Percentiles rank a stretch among this genome's conserved stretches.
Evolutionary conservation across 2,329 filamentous ascomycete species (phyloP).

Genomic region (Colletotrichum falcatum): DNA sequence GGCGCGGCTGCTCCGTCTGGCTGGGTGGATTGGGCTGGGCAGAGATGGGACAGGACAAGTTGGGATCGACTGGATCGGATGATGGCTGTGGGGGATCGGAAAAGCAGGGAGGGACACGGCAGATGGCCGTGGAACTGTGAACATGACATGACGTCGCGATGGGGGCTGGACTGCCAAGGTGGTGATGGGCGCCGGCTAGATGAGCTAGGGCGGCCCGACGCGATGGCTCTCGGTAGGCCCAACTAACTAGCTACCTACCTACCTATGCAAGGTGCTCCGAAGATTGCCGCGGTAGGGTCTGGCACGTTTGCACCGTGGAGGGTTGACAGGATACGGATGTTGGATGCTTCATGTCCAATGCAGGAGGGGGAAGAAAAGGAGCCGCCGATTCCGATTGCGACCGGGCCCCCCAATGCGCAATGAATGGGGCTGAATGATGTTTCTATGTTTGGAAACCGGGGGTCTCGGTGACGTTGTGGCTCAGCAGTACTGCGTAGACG

Average conservation of each 20-base stretch:
- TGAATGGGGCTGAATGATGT: not conserved
- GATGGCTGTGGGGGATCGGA: conserved; percentile 11
- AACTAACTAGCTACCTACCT: too few species aligned
- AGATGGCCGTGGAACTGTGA: conserved; percentile 19
- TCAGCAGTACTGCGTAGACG: not conserved
- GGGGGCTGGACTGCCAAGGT: too few species aligned
- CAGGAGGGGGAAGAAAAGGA: too few species aligned
- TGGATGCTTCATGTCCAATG: too few species aligned
- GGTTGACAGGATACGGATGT: too few species aligned
- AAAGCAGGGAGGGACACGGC: not conserved
- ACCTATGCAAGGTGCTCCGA: conserved; percentile 20
- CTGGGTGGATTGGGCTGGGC: not conserved
- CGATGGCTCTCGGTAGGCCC: not conserved
- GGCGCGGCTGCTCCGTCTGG: not conserved
- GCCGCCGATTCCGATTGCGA: too few species aligned
- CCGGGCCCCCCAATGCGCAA: not conserved
- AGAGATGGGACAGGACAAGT: conserved; percentile 17
- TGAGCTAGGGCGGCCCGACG: not conserved
- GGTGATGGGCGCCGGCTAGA: too few species aligned
- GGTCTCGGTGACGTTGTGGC: conserved; percentile 10
- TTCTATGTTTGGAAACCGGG: conserved; percentile 26
- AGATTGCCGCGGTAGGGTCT: not conserved
- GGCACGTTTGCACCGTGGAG: too few species aligned
- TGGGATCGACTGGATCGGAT: conserved; percentile 22
- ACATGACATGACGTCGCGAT: not conserved